Evolutionary conservation across 2,329 filamentous ascomycete genomes (phyloP).

Genomic region (Penicillium polonicum): DNA sequence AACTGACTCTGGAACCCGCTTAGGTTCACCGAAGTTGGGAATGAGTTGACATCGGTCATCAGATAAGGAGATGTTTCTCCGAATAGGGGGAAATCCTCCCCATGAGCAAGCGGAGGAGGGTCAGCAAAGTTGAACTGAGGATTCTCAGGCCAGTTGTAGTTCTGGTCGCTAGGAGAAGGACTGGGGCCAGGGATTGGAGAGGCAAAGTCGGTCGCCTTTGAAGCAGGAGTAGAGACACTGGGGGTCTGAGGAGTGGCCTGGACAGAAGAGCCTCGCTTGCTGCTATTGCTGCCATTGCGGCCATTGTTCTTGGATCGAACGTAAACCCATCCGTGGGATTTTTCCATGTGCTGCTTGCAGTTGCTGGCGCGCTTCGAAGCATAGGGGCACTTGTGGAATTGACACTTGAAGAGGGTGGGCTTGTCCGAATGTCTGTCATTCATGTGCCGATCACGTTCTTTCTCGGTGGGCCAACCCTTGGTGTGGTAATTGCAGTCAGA

Average conservation of each 20-base stretch:
- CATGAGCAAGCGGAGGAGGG: constrained; percentile 19
- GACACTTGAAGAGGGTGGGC: constrained; percentile 79
- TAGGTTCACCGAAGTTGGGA: constrained; percentile 26
- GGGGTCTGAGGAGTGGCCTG: constrained; percentile 59
- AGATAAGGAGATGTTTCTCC: constrained; percentile 23
- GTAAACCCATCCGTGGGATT: constrained; percentile 88
- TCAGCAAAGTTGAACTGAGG: constrained; percentile 31
- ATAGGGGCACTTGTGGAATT: constrained; percentile 81
- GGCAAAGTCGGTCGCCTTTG: constrained; percentile 54
- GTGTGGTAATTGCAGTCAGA: constrained; percentile 84
- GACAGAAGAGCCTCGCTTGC: constrained; percentile 43
- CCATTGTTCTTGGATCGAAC: constrained; percentile 90
- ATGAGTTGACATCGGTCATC: constrained; percentile 21
- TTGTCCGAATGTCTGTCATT: constrained; percentile 90
- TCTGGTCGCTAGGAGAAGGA: constrained; percentile 27
- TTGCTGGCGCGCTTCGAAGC: constrained; percentile 95
- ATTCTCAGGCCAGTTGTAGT: constrained; percentile 15
- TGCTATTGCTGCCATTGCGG: constrained; percentile 58
- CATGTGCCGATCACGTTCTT: constrained; percentile 92
- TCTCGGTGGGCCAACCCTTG: constrained; percentile 93
- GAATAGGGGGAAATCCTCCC: constrained; percentile 30
- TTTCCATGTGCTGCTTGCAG: constrained; percentile 99
- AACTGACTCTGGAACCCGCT: constrained; percentile 31
- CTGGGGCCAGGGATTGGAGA: constrained; percentile 45
- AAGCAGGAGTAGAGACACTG: constrained; percentile 62